Evolutionary conservation across 2,329 filamentous ascomycete genomes (phyloP), one percentile per base, ranked within the genome.

Genomic region (Pseudogymnoascus sp.): DNA sequence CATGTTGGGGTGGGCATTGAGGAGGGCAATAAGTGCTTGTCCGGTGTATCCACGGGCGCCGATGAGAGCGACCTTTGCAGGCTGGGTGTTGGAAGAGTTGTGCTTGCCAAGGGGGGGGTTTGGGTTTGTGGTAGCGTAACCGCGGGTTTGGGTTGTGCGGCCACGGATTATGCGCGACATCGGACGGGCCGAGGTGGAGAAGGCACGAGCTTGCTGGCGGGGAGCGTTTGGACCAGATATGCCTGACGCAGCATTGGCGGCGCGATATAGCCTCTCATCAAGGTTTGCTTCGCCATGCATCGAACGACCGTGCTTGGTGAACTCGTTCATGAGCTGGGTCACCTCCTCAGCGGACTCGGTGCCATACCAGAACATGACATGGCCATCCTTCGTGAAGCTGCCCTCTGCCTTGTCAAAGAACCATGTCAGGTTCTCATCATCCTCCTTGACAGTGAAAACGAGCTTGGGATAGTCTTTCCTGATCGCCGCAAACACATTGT

Each of bases 361-460:
- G 55, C 72, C 72, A 74, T 95, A 96, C 90, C 93, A 97, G 81
- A 97, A 97, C 72, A 97, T 87, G 39, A 97, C 91, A 72, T 92
- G 91, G 63, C 91, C 91, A 68, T 91, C 86, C 62, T 87, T 86
- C 66, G 89, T 91, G 70, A 97, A 83, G 75, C 91, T 96, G 63
- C 94, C 93, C 69, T 97, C 92, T 8, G 93, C 89, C 81, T 96
- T 96, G 76, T 96, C 92, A 69, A 96, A 95, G 81, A 97, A 97
- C 94, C 93, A 97, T 10, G 91, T 92, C 70, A 97, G 80, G 74
- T 97, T 97, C 82, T 97, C 93, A 70, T 97, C 92, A 68, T 95
- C 89, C 72, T 92, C 89, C 78, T 90, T 93, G 65, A 97, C 93
- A n/a, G 92, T 96, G 93, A 92, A 99, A 66, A 91, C 89, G 67